Conservation (phyloP, 129 eudicot genomes). For the Pulicaria dysenterica region DNA sequence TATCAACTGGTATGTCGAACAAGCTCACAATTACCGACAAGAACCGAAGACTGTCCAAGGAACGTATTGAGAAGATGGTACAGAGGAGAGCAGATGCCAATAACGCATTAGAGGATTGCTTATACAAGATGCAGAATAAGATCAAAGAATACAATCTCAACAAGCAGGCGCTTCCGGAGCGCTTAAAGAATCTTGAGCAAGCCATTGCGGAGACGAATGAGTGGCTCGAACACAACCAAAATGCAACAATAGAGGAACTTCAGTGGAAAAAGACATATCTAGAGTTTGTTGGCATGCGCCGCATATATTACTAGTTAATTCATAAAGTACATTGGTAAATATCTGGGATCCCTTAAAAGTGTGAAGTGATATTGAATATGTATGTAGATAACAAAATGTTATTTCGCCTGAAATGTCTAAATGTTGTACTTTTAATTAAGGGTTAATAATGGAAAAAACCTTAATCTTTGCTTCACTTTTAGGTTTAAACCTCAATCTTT, state of each 20-base stretch:
- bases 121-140: conserved; percentile 20
- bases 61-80: conserved; percentile 10
- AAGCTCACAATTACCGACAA: neutral
- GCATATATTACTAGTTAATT: neutral
- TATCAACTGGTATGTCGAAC: neutral
- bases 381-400: too few species aligned
- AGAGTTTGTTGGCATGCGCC: neutral
- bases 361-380: too few species aligned
- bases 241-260: conserved; percentile 1
- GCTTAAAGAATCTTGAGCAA: neutral
- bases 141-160: neutral
- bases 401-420: too few species aligned
- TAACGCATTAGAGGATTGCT: conserved; percentile 18
- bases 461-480: too few species aligned
- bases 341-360: too few species aligned
- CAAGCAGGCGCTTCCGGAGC: neutral
- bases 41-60: conserved; percentile 11
- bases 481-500: too few species aligned
- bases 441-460: too few species aligned
- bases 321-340: too few species aligned
- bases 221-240: neutral
- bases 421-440: too few species aligned
- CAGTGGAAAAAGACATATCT: neutral
- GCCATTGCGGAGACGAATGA: neutral
- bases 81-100: neutral